A percentile compares a stretch with the other conserved stretches of the same genome.
Conservation (phyloP, 1,284 basidiomycete genomes). For the Puccinia polysora region DNA sequence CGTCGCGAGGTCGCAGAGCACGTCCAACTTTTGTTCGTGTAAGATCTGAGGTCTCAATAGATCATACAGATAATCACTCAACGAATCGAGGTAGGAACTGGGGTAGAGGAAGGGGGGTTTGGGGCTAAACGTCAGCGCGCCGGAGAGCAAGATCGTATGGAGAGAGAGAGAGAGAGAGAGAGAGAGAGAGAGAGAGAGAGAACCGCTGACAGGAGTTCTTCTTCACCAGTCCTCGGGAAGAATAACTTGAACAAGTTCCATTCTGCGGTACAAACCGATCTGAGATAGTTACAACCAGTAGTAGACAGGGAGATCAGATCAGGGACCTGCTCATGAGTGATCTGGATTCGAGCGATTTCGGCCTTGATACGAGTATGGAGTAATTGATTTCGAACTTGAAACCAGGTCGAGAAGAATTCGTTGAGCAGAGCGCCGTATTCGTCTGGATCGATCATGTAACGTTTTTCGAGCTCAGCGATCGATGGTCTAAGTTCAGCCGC, state of each 20-base stretch:
- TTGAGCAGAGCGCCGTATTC: slow-evolving; percentile 70
- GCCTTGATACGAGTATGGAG: slow-evolving; percentile 67
- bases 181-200: slow-evolving; percentile 49
- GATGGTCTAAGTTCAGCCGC: slow-evolving; percentile 69
- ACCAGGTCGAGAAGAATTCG: slow-evolving; percentile 80
- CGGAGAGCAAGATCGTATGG: background rate
- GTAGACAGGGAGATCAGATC: slow-evolving; percentile 82
- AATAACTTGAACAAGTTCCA: slow-evolving; percentile 76
- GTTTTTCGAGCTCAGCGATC: slow-evolving; percentile 73
- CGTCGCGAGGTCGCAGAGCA: slow-evolving; percentile 85
- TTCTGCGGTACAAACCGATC: slow-evolving; percentile 80
- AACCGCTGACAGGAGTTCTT: slow-evolving; percentile 77
- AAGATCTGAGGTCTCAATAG: slow-evolving; percentile 85
- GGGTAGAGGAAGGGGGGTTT: no score
- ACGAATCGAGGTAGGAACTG: slow-evolving; percentile 76
- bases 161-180: no score
- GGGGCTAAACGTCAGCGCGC: slow-evolving; percentile 7
- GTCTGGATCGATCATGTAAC: slow-evolving; percentile 65
- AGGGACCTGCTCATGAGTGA: slow-evolving; percentile 59
- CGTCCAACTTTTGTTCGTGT: slow-evolving; percentile 77
- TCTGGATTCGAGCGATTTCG: slow-evolving; percentile 73
- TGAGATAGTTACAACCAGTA: slow-evolving; percentile 80
- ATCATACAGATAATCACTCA: slow-evolving; percentile 89
- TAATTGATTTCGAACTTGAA: slow-evolving; percentile 65
- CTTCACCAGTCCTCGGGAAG: slow-evolving; percentile 72